A percentile compares a stretch with the other conserved stretches of the same genome.
These are phyloP conservation scores for Trypanosoma theileri DNA, from an alignment of 208 protist genomes.

Conservation along the genomic window DNA sequence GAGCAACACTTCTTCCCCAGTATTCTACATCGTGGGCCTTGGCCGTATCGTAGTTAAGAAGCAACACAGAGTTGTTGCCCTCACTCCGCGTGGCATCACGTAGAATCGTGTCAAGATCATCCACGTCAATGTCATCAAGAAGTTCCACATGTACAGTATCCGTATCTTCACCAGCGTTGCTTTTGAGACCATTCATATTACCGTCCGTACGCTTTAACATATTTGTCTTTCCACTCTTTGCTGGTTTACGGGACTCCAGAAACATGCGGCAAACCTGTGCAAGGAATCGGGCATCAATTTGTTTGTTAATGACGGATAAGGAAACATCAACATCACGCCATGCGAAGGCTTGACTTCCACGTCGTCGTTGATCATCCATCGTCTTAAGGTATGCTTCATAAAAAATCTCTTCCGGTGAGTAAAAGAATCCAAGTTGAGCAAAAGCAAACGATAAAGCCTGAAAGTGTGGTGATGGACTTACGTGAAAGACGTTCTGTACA, in stretches of 20 bases:
- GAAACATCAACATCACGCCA: conserved; percentile 89
- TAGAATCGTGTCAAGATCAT: conserved; percentile 69
- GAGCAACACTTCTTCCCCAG: conserved; percentile 70
- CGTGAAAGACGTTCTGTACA: conserved; percentile 83
- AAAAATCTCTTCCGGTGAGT: conserved; percentile 89
- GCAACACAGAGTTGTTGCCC: conserved; percentile 53
- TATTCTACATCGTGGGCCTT: conserved; percentile 56
- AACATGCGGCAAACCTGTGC: conserved; percentile 79
- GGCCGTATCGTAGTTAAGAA: conserved; percentile 82
- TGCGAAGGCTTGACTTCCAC: conserved; percentile 83
- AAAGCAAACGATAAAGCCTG: conserved; percentile 86
- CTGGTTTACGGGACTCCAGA: conserved; percentile 58
- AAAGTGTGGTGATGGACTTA: conserved; percentile 84
- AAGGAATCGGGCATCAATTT: conserved; percentile 79
- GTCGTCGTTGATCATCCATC: conserved; percentile 78
- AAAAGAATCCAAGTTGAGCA: conserved; percentile 78
- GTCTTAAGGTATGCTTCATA: conserved; percentile 91
- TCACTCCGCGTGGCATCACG: conserved; percentile 52
- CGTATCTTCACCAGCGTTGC: neutral
- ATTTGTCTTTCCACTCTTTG: conserved; percentile 16
- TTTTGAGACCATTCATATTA: conserved; percentile 5
- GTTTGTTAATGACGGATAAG: conserved; percentile 86
- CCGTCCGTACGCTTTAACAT: conserved; percentile 24
- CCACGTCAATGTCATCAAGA: conserved; percentile 70
- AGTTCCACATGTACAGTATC: conserved; percentile 57